phyloP scores from a whole-genome alignment of 2,329 filamentous ascomycete species.

The Penicillium sp. region DNA sequence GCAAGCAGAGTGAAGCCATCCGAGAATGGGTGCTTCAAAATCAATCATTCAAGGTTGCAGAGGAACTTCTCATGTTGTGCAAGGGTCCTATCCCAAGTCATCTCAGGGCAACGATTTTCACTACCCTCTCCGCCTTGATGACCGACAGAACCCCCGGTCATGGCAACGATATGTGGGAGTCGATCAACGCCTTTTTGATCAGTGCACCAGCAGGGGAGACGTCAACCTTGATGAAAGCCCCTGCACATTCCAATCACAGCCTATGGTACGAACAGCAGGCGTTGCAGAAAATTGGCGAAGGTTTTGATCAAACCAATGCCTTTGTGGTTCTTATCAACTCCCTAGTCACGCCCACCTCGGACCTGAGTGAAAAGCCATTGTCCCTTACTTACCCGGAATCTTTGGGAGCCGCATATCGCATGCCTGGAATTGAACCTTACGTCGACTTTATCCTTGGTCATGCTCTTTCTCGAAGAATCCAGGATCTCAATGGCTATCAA shows the following conservation, averaged over 20 bases:
- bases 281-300: constrained; percentile 74
- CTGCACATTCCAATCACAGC: constrained; percentile 49
- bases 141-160: constrained; percentile 72
- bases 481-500: constrained; percentile 72
- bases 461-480: constrained; percentile 71
- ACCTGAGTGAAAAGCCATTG: constrained; percentile 66
- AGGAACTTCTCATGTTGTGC: constrained; percentile 78
- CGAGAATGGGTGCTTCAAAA: constrained; percentile 75
- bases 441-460: constrained; percentile 87
- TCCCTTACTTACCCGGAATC: constrained; percentile 80
- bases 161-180: constrained; percentile 75
- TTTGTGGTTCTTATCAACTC: constrained; percentile 79
- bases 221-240: constrained; percentile 44
- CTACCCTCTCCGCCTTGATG: constrained; percentile 76
- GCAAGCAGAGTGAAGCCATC: constrained; percentile 73
- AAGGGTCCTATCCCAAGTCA: constrained; percentile 77
- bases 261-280: constrained; percentile 63
- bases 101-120: constrained; percentile 82
- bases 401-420: constrained; percentile 76
- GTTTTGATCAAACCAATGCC: constrained; percentile 84
- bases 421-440: constrained; percentile 88
- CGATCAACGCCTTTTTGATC: constrained; percentile 4
- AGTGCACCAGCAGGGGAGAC: constrained; percentile 6
- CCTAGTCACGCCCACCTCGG: constrained; percentile 66
- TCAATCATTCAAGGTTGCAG: constrained; percentile 71